These are phyloP conservation scores for Erysimum cheiri DNA, from an alignment of 441 rosid species.

Conservation along the genomic window DNA sequence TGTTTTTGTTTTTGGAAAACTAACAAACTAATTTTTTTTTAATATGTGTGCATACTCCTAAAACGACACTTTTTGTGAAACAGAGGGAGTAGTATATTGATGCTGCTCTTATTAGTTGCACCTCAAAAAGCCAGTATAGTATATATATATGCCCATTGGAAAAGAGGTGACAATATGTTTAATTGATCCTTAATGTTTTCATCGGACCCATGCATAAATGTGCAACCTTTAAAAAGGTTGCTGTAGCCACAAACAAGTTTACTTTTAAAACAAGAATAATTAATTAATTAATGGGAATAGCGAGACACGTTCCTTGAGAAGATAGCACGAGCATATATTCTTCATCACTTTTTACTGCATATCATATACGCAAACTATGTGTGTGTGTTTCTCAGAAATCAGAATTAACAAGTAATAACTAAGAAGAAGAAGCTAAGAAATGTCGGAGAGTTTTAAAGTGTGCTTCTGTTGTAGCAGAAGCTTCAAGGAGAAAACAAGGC, in stretches of 20 bases:
- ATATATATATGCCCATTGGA: conserved; percentile 26
- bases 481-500: conserved; percentile 55
- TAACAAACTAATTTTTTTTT: too few relatives aligned
- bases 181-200: conserved; percentile 34
- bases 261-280: not conserved
- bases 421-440: conserved; percentile 17
- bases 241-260: conserved; percentile 16
- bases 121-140: conserved; percentile 29
- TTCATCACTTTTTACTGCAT: conserved; percentile 26
- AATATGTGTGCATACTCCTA: too few relatives aligned
- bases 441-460: conserved; percentile 52
- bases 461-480: conserved; percentile 73
- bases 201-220: conserved; percentile 33
- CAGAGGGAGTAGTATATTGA: not conserved
- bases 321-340: conserved; percentile 41
- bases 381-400: not conserved
- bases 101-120: conserved; percentile 24
- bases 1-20: too few relatives aligned
- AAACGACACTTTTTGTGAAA: too few relatives aligned
- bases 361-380: conserved; percentile 10
- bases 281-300: not conserved
- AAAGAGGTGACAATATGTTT: conserved; percentile 24
- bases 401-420: not conserved
- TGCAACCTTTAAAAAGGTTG: not conserved
- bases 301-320: conserved; percentile 36